These are phyloP conservation scores for Pichia occidentalis DNA, from an alignment of 805 yeast genomes.

Conservation along the genomic window DNA sequence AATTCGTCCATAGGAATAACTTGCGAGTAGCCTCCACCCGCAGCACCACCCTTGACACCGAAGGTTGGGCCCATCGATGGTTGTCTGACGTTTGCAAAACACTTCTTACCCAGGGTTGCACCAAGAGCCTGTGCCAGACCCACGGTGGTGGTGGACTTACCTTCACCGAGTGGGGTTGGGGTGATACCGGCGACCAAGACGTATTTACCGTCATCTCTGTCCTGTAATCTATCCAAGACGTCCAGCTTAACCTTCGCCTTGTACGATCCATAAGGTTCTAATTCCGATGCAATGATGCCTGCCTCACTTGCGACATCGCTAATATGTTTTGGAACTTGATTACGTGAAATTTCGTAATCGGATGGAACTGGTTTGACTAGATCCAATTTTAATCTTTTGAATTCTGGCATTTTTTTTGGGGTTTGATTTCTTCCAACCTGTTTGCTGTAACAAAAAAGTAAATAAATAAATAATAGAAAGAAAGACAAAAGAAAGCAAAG, in stretches of 20 bases:
- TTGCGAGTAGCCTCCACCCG: constrained; percentile 98
- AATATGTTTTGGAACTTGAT: constrained; percentile 82
- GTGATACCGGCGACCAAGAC: constrained; percentile 95
- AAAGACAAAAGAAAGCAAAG: not conserved
- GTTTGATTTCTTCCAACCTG: constrained; percentile 30
- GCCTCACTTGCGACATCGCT: constrained; percentile 68
- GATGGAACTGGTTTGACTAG: constrained; percentile 69
- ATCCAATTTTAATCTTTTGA: constrained; percentile 33
- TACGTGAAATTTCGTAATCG: constrained; percentile 84
- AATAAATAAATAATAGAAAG: not conserved
- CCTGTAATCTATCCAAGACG: constrained; percentile 59
- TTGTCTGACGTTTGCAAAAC: constrained; percentile 93
- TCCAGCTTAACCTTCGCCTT: constrained; percentile 82
- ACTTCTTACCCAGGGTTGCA: constrained; percentile 74
- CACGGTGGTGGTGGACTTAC: constrained; percentile 93
- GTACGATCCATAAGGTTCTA: constrained; percentile 82
- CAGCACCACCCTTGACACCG: constrained; percentile 99
- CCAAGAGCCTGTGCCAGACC: constrained; percentile 97
- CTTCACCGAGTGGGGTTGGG: constrained; percentile 97
- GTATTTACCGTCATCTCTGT: constrained; percentile 70
- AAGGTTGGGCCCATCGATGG: constrained; percentile 99
- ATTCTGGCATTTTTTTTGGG: constrained; percentile 25
- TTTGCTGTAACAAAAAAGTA: not conserved
- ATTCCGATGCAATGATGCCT: constrained; percentile 71
- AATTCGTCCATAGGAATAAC: constrained; percentile 99